phyloP scores from a whole-genome alignment of 1,139 yeast species.

The Lodderomyces orthopsilosis region DNA sequence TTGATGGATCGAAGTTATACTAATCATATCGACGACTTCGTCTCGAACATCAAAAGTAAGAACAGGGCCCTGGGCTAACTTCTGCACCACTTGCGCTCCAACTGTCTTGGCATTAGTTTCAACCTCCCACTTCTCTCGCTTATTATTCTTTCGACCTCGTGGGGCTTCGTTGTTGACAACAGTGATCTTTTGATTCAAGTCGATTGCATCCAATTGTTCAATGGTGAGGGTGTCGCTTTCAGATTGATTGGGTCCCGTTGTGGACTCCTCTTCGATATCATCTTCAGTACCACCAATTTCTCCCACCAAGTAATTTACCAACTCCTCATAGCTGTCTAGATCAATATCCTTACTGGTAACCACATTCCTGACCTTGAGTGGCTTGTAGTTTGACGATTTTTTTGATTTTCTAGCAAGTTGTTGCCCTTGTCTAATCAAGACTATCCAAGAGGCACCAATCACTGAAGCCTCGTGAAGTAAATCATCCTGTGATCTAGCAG shows the following conservation, averaged over 20 bases:
- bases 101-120: conserved; percentile 72
- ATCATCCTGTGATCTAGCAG: conserved; percentile 60
- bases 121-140: conserved; percentile 75
- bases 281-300: conserved; percentile 30
- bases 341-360: conserved; percentile 63
- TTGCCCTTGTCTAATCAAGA: conserved; percentile 59
- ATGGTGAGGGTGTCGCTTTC: neutral
- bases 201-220: conserved; percentile 27
- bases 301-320: conserved; percentile 46
- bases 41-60: conserved; percentile 76
- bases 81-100: conserved; percentile 52
- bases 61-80: conserved; percentile 63
- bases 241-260: conserved; percentile 9
- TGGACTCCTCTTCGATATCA: conserved; percentile 12
- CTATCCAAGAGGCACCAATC: conserved; percentile 74
- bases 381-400: conserved; percentile 49
- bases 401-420: conserved; percentile 15
- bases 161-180: conserved; percentile 72
- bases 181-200: conserved; percentile 56
- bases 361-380: conserved; percentile 67
- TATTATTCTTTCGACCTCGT: conserved; percentile 61
- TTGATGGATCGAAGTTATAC: conserved; percentile 68
- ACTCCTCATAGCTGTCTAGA: conserved; percentile 58
- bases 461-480: conserved; percentile 58
- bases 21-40: conserved; percentile 79